Conservation (phyloP, 2,329 filamentous ascomycete species). For the Trichoderma sp. region DNA sequence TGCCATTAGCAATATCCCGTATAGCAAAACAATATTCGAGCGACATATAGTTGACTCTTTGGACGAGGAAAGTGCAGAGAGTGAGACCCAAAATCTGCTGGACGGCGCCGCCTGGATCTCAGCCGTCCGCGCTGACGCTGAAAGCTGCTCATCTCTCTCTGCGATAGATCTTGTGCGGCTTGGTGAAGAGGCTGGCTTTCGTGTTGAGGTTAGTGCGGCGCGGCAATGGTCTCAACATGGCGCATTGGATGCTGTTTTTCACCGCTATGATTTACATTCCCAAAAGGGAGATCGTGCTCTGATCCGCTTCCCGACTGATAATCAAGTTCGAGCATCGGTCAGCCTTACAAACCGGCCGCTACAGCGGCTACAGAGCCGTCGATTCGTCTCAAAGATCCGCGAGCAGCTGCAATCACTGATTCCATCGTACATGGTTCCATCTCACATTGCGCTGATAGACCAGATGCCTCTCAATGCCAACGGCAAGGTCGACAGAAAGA, state of each 20-base stretch:
- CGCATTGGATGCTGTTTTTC: conserved; percentile 35
- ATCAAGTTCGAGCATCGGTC: not conserved
- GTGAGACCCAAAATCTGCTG: not conserved
- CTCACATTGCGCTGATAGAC: conserved; percentile 29
- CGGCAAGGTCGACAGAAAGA: conserved; percentile 32
- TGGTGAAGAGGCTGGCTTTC: conserved; percentile 43
- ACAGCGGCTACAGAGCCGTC: conserved; percentile 3
- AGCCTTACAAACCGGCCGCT: conserved; percentile 29
- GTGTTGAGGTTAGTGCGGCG: conserved; percentile 50
- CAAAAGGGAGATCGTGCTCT: conserved; percentile 7
- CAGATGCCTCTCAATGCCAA: conserved; percentile 33
- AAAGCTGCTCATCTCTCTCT: conserved; percentile 22
- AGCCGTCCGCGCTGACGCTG: not conserved
- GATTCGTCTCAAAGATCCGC: conserved; percentile 17
- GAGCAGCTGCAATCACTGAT: conserved; percentile 20
- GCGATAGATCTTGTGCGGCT: conserved; percentile 30
- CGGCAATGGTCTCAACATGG: conserved; percentile 37
- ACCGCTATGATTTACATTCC: conserved; percentile 37
- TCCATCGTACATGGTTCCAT: conserved; percentile 35
- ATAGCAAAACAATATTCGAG: conserved; percentile 38
- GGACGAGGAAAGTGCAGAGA: not conserved
- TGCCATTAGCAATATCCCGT: conserved; percentile 33
- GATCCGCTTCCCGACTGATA: conserved; percentile 32
- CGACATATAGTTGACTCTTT: conserved; percentile 28
- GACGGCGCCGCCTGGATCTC: conserved; percentile 25